These are phyloP conservation scores for Globisporangium megalacanthum DNA, from an alignment of 352 stramenopile species.

Conservation along the genomic window DNA sequence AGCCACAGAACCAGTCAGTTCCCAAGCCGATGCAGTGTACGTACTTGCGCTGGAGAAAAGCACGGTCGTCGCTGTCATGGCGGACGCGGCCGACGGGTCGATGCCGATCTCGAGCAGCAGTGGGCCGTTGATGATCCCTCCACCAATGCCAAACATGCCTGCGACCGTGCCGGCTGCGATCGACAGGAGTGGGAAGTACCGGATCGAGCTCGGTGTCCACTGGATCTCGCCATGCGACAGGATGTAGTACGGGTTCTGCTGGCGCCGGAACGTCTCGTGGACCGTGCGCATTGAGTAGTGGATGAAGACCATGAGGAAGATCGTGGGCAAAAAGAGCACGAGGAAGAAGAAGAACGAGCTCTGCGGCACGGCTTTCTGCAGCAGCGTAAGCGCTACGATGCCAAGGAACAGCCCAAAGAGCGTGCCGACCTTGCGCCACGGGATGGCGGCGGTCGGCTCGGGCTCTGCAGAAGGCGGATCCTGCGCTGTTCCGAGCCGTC, in stretches of 20 bases:
- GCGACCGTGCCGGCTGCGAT: constrained; percentile 89
- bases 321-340: constrained; percentile 50
- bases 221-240: constrained; percentile 31
- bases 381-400: constrained; percentile 89
- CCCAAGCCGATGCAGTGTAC: constrained; percentile 9
- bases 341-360: constrained; percentile 73
- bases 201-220: constrained; percentile 53
- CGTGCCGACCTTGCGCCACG: constrained; percentile 73
- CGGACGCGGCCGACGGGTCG: constrained; percentile 70
- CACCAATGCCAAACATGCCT: constrained; percentile 94
- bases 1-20: neutral
- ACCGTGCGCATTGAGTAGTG: constrained; percentile 64
- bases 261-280: constrained; percentile 31
- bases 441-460: constrained; percentile 49
- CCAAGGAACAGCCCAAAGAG: constrained; percentile 85
- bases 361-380: constrained; percentile 89
- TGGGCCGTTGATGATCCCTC: constrained; percentile 93
- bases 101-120: constrained; percentile 94
- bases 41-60: constrained; percentile 68
- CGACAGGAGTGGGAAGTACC: constrained; percentile 87
- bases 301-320: constrained; percentile 68
- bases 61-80: constrained; percentile 82
- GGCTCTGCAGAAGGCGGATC: constrained; percentile 8
- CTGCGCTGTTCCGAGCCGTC: neutral
- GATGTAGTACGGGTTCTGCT: constrained; percentile 49